phyloP scores from a whole-genome alignment of 202 grass and related monocot species.

The Saccharum hybrid region DNA sequence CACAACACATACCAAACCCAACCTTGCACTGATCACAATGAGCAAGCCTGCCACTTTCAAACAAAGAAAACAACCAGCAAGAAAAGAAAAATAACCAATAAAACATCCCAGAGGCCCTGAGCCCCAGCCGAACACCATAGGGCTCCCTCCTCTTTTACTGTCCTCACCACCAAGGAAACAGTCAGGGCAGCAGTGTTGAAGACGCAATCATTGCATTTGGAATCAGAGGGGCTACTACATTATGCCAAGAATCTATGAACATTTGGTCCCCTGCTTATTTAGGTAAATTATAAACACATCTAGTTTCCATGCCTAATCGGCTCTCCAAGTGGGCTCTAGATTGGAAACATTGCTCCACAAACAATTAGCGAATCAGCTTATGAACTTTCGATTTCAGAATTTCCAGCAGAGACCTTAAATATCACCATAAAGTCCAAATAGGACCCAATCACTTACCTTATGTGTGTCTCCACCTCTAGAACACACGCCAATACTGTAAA shows the following conservation, averaged over 20 bases:
- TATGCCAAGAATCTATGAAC: background rate
- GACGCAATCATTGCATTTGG: too few relatives aligned
- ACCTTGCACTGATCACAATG: too few relatives aligned
- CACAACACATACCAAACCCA: too few relatives aligned
- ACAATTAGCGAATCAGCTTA: background rate
- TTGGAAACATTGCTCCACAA: conserved; percentile 5
- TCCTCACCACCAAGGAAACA: too few relatives aligned
- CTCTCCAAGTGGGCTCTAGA: background rate
- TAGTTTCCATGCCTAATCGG: background rate
- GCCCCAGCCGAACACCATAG: too few relatives aligned
- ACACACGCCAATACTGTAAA: conserved; percentile 80
- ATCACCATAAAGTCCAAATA: conserved; percentile 10
- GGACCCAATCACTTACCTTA: conserved; percentile 60
- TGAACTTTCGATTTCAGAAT: conserved; percentile 1
- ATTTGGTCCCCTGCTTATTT: background rate
- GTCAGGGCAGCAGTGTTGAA: too few relatives aligned
- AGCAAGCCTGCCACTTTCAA: too few relatives aligned
- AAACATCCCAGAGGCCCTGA: too few relatives aligned
- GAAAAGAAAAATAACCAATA: too few relatives aligned
- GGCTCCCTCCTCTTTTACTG: too few relatives aligned
- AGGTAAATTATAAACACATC: conserved; percentile 15
- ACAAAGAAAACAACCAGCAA: too few relatives aligned
- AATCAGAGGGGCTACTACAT: too few relatives aligned
- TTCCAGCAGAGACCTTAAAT: background rate
- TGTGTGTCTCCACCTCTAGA: conserved; percentile 77